These are phyloP conservation scores for Graphilbum sp. DNA, from an alignment of 2,329 filamentous ascomycete species.

Conservation along the genomic window DNA sequence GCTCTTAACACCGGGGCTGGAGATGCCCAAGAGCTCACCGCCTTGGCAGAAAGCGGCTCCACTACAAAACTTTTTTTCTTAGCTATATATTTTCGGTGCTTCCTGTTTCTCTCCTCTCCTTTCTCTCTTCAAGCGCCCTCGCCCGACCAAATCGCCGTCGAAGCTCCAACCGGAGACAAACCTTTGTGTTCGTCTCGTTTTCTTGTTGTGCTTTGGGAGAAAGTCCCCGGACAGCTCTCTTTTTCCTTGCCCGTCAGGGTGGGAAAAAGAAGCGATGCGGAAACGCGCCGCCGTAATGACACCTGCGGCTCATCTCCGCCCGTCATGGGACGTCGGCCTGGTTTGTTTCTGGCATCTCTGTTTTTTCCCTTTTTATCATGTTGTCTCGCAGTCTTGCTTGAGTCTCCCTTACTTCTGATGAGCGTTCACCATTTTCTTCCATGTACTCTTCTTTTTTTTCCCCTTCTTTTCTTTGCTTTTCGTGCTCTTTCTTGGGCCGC, in stretches of 20 bases:
- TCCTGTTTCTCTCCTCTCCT: constrained; percentile 9
- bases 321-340: constrained; percentile 12
- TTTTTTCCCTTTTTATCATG: neutral
- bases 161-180: constrained; percentile 83
- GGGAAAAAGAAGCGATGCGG: constrained; percentile 42
- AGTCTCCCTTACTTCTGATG: constrained; percentile 14
- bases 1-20: too few species aligned
- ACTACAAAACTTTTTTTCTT: constrained; percentile 1
- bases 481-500: constrained; percentile 10
- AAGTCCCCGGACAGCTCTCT: constrained; percentile 87
- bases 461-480: constrained; percentile 18
- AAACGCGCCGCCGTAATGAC: constrained; percentile 99
- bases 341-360: neutral
- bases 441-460: neutral
- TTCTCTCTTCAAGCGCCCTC: constrained; percentile 50
- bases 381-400: neutral
- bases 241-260: constrained; percentile 11
- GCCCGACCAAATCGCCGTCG: constrained; percentile 98
- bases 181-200: constrained; percentile 18
- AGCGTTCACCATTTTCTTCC: neutral
- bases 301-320: constrained; percentile 69
- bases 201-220: constrained; percentile 80
- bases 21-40: constrained; percentile 2
- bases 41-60: constrained; percentile 4
- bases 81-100: constrained; percentile 6